Conservation (phyloP, 2,329 filamentous ascomycete species). For the Trichophyton simii region DNA sequence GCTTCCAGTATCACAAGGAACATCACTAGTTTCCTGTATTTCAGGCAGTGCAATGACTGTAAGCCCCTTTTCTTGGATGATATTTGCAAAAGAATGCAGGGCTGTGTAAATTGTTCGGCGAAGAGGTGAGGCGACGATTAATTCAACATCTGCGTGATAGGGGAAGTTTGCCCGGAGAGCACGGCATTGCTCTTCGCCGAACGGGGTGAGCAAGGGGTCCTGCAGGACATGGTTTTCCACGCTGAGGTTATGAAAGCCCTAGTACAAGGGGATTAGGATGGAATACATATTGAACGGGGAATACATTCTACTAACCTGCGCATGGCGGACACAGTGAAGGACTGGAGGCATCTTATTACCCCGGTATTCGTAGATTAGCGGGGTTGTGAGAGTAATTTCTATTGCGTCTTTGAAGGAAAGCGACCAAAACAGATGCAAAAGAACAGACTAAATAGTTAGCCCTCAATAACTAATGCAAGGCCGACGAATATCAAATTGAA, state of each 20-base stretch:
- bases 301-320: conserved; percentile 26
- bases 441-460: neutral
- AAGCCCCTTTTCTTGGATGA: conserved; percentile 35
- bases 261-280: conserved; percentile 13
- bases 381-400: neutral
- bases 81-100: conserved; percentile 53
- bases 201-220: conserved; percentile 66
- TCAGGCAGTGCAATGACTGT: conserved; percentile 57
- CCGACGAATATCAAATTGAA: neutral
- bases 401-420: neutral
- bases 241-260: conserved; percentile 70
- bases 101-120: conserved; percentile 71
- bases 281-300: neutral
- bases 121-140: conserved; percentile 66
- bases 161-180: conserved; percentile 52
- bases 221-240: conserved; percentile 55
- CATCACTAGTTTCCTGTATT: conserved; percentile 63
- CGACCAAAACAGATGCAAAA: neutral
- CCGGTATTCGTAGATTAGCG: neutral
- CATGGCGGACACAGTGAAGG: conserved; percentile 36
- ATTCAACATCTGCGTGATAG: conserved; percentile 50
- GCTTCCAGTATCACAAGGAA: conserved; percentile 66
- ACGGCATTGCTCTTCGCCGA: conserved; percentile 64
- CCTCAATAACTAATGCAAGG: neutral
- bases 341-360: conserved; percentile 27